Base-by-base conservation (phyloP, 176 grass and related monocot species). In the Canna indica region DNA sequence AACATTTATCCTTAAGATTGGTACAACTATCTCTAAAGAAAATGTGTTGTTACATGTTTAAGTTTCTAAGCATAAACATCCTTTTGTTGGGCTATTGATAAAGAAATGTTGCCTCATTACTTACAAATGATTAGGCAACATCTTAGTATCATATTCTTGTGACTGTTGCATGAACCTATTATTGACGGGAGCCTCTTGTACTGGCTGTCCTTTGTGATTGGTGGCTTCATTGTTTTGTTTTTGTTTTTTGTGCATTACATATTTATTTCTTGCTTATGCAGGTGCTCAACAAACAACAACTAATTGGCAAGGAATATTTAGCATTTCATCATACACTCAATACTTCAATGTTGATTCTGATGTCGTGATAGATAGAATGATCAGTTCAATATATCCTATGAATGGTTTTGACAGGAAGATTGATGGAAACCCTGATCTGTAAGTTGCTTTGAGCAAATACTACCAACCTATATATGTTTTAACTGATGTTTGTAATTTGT, bases 331-430 rank as follows among this genome's bases (percentile, higher is more conserved):
- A 68, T 99, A 99, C 83, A 59, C 77, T 67, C 89, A 89, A 63
- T 99, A 85, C 81, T 99, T 99, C 80, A 88, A 90, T 78, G 86
- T 99, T 69, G 94, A 99, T 73, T 85, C 94, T 61, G 89, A 93
- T 90, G 79, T 88, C 68, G 89, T 99, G 39, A 77, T 99, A 59
- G 94, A 92, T 77, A 90, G 89, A 65, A 59, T 90, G 4, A 53
- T 88, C 56, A 82, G 82, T 73, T 99, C 94, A 60, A 69, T 93
- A 52, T 89, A 87, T 76, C 86, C 86, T 64, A 99, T 84, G 85
- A 85, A 87, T 75, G 83, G 85, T 0, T 99, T 99, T 77, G 81
- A 83, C 60, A 83, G 86, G 71, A 99, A 99, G 79, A 93, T 90
- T 57, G 89, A 93, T 77, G 74, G 70, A 67, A 99, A 93, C 87